phyloP scores from a whole-genome alignment of 768 basidiomycete species.

The Dentipellis sp. region DNA sequence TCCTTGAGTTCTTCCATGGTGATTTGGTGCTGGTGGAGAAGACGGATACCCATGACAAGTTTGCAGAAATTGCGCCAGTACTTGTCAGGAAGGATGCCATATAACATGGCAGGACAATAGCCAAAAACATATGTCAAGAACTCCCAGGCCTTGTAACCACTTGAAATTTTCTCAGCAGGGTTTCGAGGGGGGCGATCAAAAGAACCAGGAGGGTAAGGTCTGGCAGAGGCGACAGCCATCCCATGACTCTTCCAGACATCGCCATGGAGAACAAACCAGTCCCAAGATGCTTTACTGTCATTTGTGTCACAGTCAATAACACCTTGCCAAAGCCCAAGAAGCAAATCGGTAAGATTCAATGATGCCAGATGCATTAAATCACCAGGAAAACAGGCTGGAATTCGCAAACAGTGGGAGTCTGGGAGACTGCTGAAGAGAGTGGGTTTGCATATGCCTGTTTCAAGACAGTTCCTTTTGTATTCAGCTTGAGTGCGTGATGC shows the following conservation, averaged over 20 bases:
- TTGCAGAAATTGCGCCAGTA: slow-evolving; percentile 23
- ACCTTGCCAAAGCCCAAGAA: slow-evolving; percentile 24
- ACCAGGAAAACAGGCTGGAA: slow-evolving; percentile 19
- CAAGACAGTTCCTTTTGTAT: neutral
- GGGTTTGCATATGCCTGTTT: slow-evolving; percentile 6
- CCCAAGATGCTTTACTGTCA: slow-evolving; percentile 18
- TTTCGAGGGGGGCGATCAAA: slow-evolving; percentile 35
- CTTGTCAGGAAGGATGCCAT: slow-evolving; percentile 15
- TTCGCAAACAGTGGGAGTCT: slow-evolving; percentile 10
- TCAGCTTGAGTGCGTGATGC: neutral
- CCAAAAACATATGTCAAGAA: slow-evolving; percentile 17
- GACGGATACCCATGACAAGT: slow-evolving; percentile 15
- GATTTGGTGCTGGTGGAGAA: slow-evolving; percentile 15
- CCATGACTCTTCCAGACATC: neutral
- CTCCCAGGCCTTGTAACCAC: slow-evolving; percentile 24
- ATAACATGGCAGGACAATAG: slow-evolving; percentile 18
- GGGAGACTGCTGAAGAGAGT: neutral
- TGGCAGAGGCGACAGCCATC: neutral
- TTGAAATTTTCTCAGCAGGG: slow-evolving; percentile 29
- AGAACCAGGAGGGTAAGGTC: slow-evolving; percentile 27
- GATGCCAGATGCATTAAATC: slow-evolving; percentile 31
- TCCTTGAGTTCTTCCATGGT: slow-evolving; percentile 5
- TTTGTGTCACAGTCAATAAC: slow-evolving; percentile 15
- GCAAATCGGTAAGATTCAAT: slow-evolving; percentile 30
- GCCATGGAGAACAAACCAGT: slow-evolving; percentile 18